phyloP scores from a whole-genome alignment of 106 monocot genomes.

The Allium cepa region DNA sequence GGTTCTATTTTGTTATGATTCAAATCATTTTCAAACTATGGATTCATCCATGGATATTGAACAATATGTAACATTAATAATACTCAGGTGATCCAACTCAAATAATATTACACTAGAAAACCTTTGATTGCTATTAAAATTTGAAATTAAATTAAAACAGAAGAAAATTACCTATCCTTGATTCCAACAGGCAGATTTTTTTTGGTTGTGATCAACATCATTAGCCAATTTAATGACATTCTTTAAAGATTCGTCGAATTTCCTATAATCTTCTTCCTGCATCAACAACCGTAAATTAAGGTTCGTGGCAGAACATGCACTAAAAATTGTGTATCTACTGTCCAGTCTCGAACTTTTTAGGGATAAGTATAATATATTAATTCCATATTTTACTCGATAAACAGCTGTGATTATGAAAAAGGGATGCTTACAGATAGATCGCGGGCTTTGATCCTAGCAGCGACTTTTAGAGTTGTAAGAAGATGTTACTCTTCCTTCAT shows the following conservation, averaged over 20 bases:
- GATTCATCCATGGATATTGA: too few relatives aligned
- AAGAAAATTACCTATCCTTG: slow-evolving; percentile 44
- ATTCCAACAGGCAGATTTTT: slow-evolving; percentile 20
- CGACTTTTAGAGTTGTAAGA: slow-evolving; percentile 37
- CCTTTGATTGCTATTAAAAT: too few relatives aligned
- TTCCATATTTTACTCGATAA: too few relatives aligned
- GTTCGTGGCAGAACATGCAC: too few relatives aligned
- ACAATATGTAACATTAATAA: too few relatives aligned
- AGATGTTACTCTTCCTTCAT: slow-evolving; percentile 43
- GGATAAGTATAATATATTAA: not conserved
- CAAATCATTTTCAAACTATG: too few relatives aligned
- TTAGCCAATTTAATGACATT: slow-evolving; percentile 10
- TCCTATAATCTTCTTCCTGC: slow-evolving; percentile 53
- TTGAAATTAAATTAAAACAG: not conserved
- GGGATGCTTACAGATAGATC: slow-evolving; percentile 23
- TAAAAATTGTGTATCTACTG: too few relatives aligned
- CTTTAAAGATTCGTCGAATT: slow-evolving; percentile 43
- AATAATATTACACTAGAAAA: too few relatives aligned
- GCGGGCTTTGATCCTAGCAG: slow-evolving; percentile 31
- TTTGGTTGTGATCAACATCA: not conserved
- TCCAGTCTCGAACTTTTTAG: too few relatives aligned
- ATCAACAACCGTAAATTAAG: not conserved
- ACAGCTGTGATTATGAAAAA: not conserved
- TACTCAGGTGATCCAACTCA: too few relatives aligned
- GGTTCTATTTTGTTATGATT: too few relatives aligned